phyloP scores from a whole-genome alignment of 495 filamentous ascomycete genomes.

The Daldinia concentrica region DNA sequence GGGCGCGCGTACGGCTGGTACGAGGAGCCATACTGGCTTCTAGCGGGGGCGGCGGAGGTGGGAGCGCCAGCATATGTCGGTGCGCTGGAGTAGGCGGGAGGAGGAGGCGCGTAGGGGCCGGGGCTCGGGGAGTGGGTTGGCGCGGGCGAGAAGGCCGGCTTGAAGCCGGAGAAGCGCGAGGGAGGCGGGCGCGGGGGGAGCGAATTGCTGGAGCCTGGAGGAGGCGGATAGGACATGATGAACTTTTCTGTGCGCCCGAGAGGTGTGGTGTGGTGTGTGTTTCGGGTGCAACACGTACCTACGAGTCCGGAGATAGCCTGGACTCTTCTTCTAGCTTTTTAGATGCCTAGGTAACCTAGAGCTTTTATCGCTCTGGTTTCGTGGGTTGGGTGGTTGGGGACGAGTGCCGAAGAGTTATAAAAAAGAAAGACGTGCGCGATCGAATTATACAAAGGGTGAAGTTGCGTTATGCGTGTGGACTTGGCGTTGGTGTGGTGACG shows the following conservation, averaged over 20 bases:
- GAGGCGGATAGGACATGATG: slow-evolving; percentile 95
- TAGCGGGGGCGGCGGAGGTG: slow-evolving; percentile 11
- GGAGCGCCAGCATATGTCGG: slow-evolving; percentile 52
- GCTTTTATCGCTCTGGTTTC: background rate
- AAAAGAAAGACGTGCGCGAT: background rate
- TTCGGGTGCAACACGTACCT: slow-evolving; percentile 59
- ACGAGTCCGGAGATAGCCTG: slow-evolving; percentile 48
- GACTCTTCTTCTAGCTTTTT: slow-evolving; percentile 7
- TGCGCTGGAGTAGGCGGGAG: slow-evolving; percentile 47
- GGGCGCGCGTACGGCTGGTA: slow-evolving; percentile 49
- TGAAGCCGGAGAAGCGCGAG: slow-evolving; percentile 66
- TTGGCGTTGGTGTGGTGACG: background rate
- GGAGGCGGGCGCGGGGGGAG: slow-evolving; percentile 87
- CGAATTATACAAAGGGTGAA: background rate
- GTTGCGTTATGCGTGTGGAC: background rate
- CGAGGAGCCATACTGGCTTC: slow-evolving; percentile 45
- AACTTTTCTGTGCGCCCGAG: slow-evolving; percentile 66
- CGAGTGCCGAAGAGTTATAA: background rate
- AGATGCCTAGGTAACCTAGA: background rate
- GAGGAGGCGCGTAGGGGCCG: slow-evolving; percentile 48
- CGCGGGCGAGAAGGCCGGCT: slow-evolving; percentile 64
- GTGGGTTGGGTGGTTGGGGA: slow-evolving; percentile 9
- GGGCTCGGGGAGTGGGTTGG: slow-evolving; percentile 44
- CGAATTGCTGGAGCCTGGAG: slow-evolving; percentile 81
- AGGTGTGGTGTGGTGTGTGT: slow-evolving; percentile 32